These are phyloP conservation scores for Pseudisothecium myosuroides DNA, from an alignment of 225 moss, liverwort and hornwort genomes.

Conservation along the genomic window DNA sequence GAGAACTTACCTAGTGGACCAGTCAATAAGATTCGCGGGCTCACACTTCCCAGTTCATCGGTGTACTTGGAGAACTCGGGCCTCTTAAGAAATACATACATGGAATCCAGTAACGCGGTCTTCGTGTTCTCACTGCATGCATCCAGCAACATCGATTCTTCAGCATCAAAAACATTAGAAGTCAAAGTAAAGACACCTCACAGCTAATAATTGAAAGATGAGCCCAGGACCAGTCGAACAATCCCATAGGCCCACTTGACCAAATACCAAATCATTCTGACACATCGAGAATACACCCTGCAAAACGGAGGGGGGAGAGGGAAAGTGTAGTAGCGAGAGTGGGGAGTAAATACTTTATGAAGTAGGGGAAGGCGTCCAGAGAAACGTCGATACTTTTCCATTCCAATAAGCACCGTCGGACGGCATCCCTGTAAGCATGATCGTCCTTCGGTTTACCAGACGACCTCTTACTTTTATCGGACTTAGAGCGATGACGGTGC, in stretches of 20 bases:
- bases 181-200: not conserved
- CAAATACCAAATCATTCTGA: not conserved
- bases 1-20: conserved; percentile 59
- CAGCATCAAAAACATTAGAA: not conserved
- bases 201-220: not conserved
- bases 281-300: not conserved
- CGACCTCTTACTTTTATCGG: conserved; percentile 79
- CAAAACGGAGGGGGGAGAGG: not conserved
- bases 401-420: conserved; percentile 57
- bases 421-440: conserved; percentile 74
- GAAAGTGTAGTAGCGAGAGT: not conserved
- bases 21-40: conserved; percentile 79
- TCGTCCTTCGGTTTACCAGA: conserved; percentile 79
- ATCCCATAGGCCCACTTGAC: not conserved
- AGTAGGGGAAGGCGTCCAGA: conserved; percentile 79
- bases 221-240: not conserved
- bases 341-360: conserved; percentile 45
- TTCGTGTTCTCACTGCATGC: conserved; percentile 72
- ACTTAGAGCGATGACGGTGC: conserved; percentile 78
- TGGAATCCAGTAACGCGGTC: conserved; percentile 78
- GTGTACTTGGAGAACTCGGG: conserved; percentile 83
- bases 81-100: conserved; percentile 85
- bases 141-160: not conserved
- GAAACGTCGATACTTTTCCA: conserved; percentile 89
- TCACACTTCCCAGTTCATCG: conserved; percentile 75